phyloP scores from a whole-genome alignment of 2,329 filamentous ascomycete genomes.

The Hypoxylon rubiginosum region DNA sequence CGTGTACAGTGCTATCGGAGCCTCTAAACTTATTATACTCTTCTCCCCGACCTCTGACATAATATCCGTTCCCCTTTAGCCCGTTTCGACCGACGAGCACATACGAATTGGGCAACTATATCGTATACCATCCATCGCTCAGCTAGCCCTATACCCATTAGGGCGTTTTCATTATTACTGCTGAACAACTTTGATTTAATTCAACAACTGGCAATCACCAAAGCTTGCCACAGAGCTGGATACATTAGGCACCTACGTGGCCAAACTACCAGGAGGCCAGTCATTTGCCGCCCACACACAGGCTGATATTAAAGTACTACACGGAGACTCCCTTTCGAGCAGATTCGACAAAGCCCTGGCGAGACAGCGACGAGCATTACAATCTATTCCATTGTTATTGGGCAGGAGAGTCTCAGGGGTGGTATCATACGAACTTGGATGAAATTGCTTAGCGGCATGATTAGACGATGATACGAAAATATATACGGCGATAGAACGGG shows the following conservation, averaged over 20 bases:
- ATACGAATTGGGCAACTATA: background rate
- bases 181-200: too few species aligned
- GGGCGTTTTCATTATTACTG: background rate
- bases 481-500: too few species aligned
- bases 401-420: background rate
- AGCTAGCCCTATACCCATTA: background rate
- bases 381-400: too few species aligned
- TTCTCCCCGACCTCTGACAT: background rate
- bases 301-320: too few species aligned
- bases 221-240: too few species aligned
- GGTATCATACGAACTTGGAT: background rate
- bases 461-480: background rate
- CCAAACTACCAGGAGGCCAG: too few species aligned
- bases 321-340: background rate
- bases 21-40: background rate
- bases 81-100: background rate
- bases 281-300: too few species aligned
- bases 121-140: background rate
- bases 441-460: background rate
- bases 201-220: too few species aligned
- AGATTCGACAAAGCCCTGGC: background rate
- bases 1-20: background rate
- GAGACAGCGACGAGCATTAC: background rate
- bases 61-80: background rate
- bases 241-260: too few species aligned